Evolutionary conservation across 1,284 basidiomycete genomes (phyloP), one percentile per base, ranked within the genome.

Genomic region (Malassezia slooffiae): DNA sequence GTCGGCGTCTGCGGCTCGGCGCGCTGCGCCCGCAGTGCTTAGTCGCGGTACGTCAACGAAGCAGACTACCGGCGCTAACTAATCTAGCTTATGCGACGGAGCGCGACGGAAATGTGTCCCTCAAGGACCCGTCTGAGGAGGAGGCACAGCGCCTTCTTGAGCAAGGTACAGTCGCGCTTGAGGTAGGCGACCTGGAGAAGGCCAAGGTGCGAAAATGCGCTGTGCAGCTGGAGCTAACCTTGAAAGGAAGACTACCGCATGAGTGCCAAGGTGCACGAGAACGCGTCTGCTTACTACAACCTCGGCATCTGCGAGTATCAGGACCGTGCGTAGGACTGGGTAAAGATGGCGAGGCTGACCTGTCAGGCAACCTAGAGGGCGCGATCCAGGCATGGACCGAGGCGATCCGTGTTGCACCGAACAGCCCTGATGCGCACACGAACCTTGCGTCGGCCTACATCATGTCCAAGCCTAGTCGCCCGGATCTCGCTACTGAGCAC

Each of bases 401-500:
- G 7, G 59, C 60, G 19, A 47, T 61, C 39, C 71, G 76, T 21
- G 74, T 91, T 35, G 80, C 87, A 53, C 89, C 88, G 9, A 78
- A 80, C 38, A 87, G 83, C 54, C 77, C 89, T 2, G 88, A 93
- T 68, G 82, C 88, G 16, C 88, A 93, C 72, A 91, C 86, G 21
- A 93, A 89, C 73, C 75, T 95, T 30, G 89, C 89, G 31, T 89
- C 84, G 59, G 89, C 89, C 52, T 93, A 93, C 72, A 85, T 93
- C 62, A 80, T 91, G 64, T 84, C 83, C 39, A 77, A 79, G 67
- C 80, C 84, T 38, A 78, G 84, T 45, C 77, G 86, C 61, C 84
- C 89, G 42, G 87, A 91, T 73, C 77, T 90, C 51, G 89, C 89
- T 24, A 75, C 91, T 55, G 81, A 85, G 69, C 86, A 91, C 73